These are phyloP conservation scores for Ogataea wickerhamii DNA, from an alignment of 805 yeast species.

Conservation along the genomic window DNA sequence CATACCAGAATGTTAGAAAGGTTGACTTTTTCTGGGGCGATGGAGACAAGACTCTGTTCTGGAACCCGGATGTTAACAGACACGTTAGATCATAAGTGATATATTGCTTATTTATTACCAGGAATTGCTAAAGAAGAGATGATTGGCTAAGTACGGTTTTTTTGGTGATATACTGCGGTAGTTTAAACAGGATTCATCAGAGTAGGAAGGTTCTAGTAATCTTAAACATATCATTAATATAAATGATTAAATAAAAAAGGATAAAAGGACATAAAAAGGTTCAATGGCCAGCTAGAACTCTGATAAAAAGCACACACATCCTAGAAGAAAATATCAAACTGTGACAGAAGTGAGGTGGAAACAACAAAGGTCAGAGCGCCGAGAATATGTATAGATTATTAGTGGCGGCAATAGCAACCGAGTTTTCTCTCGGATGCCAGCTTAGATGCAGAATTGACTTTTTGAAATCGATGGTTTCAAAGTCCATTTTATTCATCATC, in stretches of 20 bases:
- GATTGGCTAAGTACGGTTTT: too few relatives aligned
- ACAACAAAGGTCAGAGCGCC: conserved; percentile 46
- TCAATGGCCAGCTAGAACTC: background rate
- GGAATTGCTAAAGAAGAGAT: too few relatives aligned
- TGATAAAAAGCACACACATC: too few relatives aligned
- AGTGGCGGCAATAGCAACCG: conserved; percentile 97
- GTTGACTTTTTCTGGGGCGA: conserved; percentile 98
- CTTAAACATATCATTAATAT: too few relatives aligned
- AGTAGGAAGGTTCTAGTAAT: too few relatives aligned
- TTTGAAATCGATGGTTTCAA: conserved; percentile 85
- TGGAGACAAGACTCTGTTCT: conserved; percentile 95
- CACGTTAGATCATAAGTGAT: conserved; percentile 52
- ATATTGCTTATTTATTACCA: too few relatives aligned
- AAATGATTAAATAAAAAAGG: background rate
- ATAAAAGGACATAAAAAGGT: background rate
- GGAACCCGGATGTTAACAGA: conserved; percentile 93
- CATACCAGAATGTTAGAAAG: conserved; percentile 84
- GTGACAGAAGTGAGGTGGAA: too few relatives aligned
- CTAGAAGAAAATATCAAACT: too few relatives aligned
- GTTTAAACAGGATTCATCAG: too few relatives aligned
- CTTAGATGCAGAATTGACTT: conserved; percentile 91
- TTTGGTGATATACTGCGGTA: too few relatives aligned
- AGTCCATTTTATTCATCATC: conserved; percentile 62
- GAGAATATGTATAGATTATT: conserved; percentile 87
- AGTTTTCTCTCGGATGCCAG: conserved; percentile 97